A percentile compares a stretch with the other conserved stretches of the same genome.
These are phyloP conservation scores for Paramyrothecium sp. DNA, from an alignment of 2,329 filamentous ascomycete species.

Conservation along the genomic window DNA sequence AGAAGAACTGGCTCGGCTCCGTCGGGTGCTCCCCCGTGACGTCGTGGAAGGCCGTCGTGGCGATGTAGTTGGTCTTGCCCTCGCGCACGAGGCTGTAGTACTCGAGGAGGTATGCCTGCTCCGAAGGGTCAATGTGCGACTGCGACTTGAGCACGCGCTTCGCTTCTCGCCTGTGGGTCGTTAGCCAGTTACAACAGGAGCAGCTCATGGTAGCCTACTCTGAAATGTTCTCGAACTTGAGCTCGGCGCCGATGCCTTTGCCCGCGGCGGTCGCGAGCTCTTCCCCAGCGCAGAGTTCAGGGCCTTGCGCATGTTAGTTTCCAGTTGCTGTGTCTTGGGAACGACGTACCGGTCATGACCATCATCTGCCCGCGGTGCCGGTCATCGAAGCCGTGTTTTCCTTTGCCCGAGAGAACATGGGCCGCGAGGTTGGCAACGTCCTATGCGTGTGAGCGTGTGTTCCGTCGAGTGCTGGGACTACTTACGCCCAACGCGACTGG, in stretches of 20 bases:
- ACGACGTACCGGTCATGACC: constrained; percentile 39
- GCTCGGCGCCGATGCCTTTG: constrained; percentile 36
- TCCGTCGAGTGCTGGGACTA: neutral
- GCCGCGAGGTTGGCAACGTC: constrained; percentile 47
- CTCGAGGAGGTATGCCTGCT: constrained; percentile 47
- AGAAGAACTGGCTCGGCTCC: constrained; percentile 47
- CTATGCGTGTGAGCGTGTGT: constrained; percentile 16
- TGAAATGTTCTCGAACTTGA: constrained; percentile 21
- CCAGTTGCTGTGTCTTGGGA: neutral
- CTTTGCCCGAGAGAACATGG: constrained; percentile 45
- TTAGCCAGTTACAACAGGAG: no score
- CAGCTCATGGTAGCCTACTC: neutral
- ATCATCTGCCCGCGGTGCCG: constrained; percentile 51
- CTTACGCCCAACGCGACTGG: constrained; percentile 45
- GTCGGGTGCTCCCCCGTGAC: constrained; percentile 45
- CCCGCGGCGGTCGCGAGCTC: constrained; percentile 45
- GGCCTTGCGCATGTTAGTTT: constrained; percentile 30
- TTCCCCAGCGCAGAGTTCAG: constrained; percentile 41
- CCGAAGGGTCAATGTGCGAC: constrained; percentile 26
- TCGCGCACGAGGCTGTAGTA: constrained; percentile 52
- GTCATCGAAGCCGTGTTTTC: constrained; percentile 47
- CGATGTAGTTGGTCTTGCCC: constrained; percentile 53
- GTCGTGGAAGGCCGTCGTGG: constrained; percentile 47
- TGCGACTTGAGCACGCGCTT: constrained; percentile 4
- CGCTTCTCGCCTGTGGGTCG: constrained; percentile 1